phyloP scores from a whole-genome alignment of 2,329 filamentous ascomycete species.

The Exophiala sp. region DNA sequence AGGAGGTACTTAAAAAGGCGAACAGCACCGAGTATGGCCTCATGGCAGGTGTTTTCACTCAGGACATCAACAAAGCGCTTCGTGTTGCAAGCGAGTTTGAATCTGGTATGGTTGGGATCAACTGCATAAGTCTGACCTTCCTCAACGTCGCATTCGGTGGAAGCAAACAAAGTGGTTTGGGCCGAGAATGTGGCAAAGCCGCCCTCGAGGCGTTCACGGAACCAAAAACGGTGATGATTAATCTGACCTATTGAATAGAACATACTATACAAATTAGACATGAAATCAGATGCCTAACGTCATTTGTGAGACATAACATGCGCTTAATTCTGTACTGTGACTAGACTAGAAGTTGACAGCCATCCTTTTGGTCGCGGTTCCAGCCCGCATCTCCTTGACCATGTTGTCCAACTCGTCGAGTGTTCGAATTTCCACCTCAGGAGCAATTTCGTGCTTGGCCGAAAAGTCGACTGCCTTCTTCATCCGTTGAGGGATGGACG shows the following conservation, averaged over 20 bases:
- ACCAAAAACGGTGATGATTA: constrained; percentile 38
- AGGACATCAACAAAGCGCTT: constrained; percentile 38
- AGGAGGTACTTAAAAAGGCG: constrained; percentile 35
- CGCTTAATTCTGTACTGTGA: too few relatives aligned
- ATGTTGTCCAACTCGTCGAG: neutral
- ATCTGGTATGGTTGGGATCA: constrained; percentile 43
- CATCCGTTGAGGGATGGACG: neutral
- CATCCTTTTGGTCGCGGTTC: neutral
- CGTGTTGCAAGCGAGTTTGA: constrained; percentile 40
- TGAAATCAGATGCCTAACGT: too few relatives aligned
- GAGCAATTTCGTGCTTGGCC: neutral
- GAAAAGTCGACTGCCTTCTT: neutral
- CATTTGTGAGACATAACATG: too few relatives aligned
- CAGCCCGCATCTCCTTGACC: neutral
- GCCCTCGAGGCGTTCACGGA: constrained; percentile 38
- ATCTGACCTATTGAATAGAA: constrained; percentile 13
- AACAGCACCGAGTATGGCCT: constrained; percentile 41
- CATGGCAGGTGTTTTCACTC: constrained; percentile 41
- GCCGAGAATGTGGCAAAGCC: constrained; percentile 43
- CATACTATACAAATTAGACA: too few relatives aligned
- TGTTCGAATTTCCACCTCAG: neutral
- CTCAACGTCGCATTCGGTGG: constrained; percentile 39
- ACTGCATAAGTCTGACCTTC: constrained; percentile 40
- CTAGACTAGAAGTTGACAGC: neutral
- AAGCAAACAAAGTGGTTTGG: constrained; percentile 48